Base-by-base conservation (phyloP, 495 filamentous ascomycete species). In the Podospora fimiseda region DNA sequence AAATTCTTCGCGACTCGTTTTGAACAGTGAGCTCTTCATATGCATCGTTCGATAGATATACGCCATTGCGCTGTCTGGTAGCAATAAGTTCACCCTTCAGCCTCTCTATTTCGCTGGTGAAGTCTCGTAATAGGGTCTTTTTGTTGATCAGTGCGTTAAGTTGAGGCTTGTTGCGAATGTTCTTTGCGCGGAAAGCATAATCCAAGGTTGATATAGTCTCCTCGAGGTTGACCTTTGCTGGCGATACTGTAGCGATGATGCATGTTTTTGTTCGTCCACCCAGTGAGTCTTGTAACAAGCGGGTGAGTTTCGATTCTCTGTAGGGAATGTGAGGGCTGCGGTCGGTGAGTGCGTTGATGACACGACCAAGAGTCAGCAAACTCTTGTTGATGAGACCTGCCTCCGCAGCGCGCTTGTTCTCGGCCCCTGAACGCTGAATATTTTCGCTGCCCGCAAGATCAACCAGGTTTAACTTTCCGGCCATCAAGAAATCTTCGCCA, bases 381-480 rank as follows among this genome's bases (percentile, higher is more conserved):
- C 89, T 95, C 77, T 96, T 96, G 75, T 98, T 98, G 71, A 98
- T 98, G 53, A 98, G 74, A 9, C 93, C 93, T 18, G 93, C 93
- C 65, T 98, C 93, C 6, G 91, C 82, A 0, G 93, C 93, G 27
- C 94, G 85, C 72, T 98, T 97, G 68, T 98, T 97, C 67, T 97
- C 93, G 1, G 93, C 93, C 27, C 93, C 93, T 48, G 90, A 96
- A 38, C 93, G 83, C 58, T 95, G 90, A 55, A 98, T 96, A 55
- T 97, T 98, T 60, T 98, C 93, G 58, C 90, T 96, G 15, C 93
- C 93, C 38, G 93, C 93, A 64, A 98, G 73, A 76, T 98, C 93
- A 9, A 98, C 93, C 37, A 98, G 69, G 65, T 98, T 98, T 48
- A 98, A 75, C 68, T 98, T 98, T 46, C 93, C 93, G 9, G 88